Evolutionary conservation across 2,329 filamentous ascomycete genomes (phyloP), one percentile per base, ranked within the genome.

Genomic region (Coniosporium tulheliwenetii): DNA sequence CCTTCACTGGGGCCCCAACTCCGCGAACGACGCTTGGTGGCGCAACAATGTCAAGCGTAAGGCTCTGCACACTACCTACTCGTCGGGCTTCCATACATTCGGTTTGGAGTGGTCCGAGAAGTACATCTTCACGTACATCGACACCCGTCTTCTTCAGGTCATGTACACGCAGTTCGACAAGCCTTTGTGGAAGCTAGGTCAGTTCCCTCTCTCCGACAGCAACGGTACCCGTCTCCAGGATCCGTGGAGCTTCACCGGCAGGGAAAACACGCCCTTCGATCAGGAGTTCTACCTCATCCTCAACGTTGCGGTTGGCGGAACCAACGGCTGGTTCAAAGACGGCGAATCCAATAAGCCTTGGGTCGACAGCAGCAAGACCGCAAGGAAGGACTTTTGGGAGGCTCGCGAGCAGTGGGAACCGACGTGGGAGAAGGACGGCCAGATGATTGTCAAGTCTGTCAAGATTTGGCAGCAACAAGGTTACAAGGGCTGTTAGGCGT

Each of bases 71-170:
- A 83, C 79, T 5, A 84, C 81, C 1, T 93, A 80, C 58, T 61
- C 77, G 30, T 61, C 66, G 1, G 71, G 62, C 16, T 85, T 77
- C 64, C 82, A 93, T 64, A 85, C 73, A 0, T 93, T 78, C 52
- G 85, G 85, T 10, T 60, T 93, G 2, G 85, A 93, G 61, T 93
- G 85, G 85, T 85, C 77, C 39, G 73, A 89, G 50, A 89, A 87
- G 59, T 91, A 93, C 58, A 65, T 91, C 44, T 93, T 89, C 65
- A 87, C 82, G 16, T 93, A 86, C 56, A 71, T 93, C 64, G 81
- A 91, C 67, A 80, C 74, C 37, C 78, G 81, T 10, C 73, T 93
- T 14, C 67, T 86, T 26, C 83, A 89, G 57, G 82, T 89, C 39
- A 70, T 85, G 45, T 93, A 86, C 65, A 79, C 74, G 49, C 82